Conservation (phyloP, 2,329 filamentous ascomycete genomes). For the Epichloe typhina region DNA sequence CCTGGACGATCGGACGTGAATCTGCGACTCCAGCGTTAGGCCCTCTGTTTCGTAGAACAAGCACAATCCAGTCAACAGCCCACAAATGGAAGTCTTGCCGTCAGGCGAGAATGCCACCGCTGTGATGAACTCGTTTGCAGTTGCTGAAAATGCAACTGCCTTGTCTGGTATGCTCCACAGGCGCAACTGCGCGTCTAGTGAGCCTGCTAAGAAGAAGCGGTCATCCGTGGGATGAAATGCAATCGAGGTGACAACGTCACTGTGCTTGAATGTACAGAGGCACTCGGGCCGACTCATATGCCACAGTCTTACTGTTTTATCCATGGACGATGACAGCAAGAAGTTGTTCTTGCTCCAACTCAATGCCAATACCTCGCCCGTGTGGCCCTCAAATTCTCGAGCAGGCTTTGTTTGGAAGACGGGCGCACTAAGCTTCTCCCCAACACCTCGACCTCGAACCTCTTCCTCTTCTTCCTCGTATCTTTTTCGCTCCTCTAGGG, state of each 20-base stretch:
- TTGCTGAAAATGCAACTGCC: slow-evolving; percentile 68
- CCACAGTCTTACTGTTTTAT: slow-evolving; percentile 93
- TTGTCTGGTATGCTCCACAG: slow-evolving; percentile 98
- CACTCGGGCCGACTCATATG: slow-evolving; percentile 77
- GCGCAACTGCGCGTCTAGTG: slow-evolving; percentile 73
- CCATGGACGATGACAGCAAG: slow-evolving; percentile 88
- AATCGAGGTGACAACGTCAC: slow-evolving; percentile 88
- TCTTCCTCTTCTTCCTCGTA: slow-evolving; percentile 50
- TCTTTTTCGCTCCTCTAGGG: slow-evolving; percentile 59
- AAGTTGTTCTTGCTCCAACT: slow-evolving; percentile 99
- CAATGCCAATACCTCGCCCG: slow-evolving; percentile 73
- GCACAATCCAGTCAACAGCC: slow-evolving; percentile 72
- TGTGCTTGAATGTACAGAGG: slow-evolving; percentile 86
- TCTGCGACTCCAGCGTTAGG: slow-evolving; percentile 68
- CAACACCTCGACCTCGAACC: slow-evolving; percentile 16
- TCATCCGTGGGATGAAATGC: slow-evolving; percentile 91
- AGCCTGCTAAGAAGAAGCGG: slow-evolving; percentile 90
- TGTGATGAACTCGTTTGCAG: slow-evolving; percentile 77
- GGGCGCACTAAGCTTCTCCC: slow-evolving; percentile 66
- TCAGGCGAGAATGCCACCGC: slow-evolving; percentile 90
- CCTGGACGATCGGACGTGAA: slow-evolving; percentile 84
- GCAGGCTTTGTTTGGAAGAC: slow-evolving; percentile 74
- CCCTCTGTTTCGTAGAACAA: slow-evolving; percentile 90
- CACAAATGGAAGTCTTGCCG: slow-evolving; percentile 79
- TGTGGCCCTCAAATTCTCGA: slow-evolving; percentile 72